Base-by-base conservation (phyloP, 2,329 filamentous ascomycete species). In the Alternaria viburni region DNA sequence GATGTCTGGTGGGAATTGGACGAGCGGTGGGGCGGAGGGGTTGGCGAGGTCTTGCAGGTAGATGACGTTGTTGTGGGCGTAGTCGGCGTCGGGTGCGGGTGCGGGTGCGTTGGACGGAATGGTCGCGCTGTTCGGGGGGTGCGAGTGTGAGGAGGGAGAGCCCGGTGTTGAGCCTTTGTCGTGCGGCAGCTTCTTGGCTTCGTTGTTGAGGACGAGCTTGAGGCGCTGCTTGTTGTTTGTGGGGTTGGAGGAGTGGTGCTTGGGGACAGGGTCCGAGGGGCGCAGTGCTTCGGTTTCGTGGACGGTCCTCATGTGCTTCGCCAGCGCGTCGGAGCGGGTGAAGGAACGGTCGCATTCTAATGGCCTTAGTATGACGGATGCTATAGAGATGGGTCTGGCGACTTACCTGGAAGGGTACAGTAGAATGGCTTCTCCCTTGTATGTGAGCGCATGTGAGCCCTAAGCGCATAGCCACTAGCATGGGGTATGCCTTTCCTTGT, bases 341-440 rank as follows among this genome's bases (percentile, higher is more conserved):
- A 99, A 99, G 30, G 94, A 94, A 65, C 95, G 91, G 79, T 99
- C 96, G 82, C 96, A 99, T 87, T 99, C 96, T 97, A 73, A 12
- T 5, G 12, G 6, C 15, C 9, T 62, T 56, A 57, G 54, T 13
- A 44, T 5, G 26, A 0, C 4, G 0, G 5, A 15, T 8, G 2
- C 1, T 5, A 12, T 45, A 11, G 17, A 41, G 13, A 3, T 54
- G 5, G 2, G n/a, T 6, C 0, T n/a, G 3, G 13, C 13, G n/a
- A 71, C 86, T 67, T 86, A 97, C 94, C 95, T 61, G 96, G 96
- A 44, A 99, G 82, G 28, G 93, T 92, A 81, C 96, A 99, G 82
- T 97, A 97, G 78, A 98, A 98, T 0, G 96, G 96, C 83, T 99
- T 99, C 85, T 99, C 96, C 76, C 96, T 88, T 2, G 96, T 99